Evolutionary conservation across 108 stramenopile genomes (phyloP).

Genomic region (Pseudonitzschia multiseries): DNA sequence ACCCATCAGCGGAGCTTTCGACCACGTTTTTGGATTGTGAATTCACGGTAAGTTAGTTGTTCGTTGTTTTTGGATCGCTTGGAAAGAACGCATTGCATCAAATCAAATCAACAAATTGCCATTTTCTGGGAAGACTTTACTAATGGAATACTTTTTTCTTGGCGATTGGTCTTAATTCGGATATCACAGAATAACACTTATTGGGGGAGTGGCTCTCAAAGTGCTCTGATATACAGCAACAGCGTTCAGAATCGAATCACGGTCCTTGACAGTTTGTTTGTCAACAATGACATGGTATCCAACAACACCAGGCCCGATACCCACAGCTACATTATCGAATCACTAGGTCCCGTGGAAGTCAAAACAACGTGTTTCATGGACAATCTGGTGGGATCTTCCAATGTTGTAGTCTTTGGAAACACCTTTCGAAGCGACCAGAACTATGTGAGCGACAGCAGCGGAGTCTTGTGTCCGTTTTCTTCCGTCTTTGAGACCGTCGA

Average conservation of each 20-base stretch:
- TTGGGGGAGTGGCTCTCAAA: slow-evolving; percentile 30
- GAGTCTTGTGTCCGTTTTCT: slow-evolving; percentile 30
- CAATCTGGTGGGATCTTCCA: slow-evolving; percentile 44
- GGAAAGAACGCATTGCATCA: neutral
- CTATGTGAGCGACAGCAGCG: slow-evolving; percentile 23
- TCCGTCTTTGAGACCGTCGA: slow-evolving; percentile 35
- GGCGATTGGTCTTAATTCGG: neutral
- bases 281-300: slow-evolving; percentile 37
- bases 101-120: no score
- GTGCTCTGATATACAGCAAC: slow-evolving; percentile 38
- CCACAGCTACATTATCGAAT: slow-evolving; percentile 43
- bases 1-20: slow-evolving; percentile 14
- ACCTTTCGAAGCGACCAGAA: slow-evolving; percentile 22
- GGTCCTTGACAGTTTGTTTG: slow-evolving; percentile 19
- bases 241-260: slow-evolving; percentile 37
- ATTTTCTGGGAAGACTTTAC: neutral
- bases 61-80: neutral
- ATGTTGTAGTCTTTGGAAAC: slow-evolving; percentile 33
- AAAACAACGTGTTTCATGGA: slow-evolving; percentile 31
- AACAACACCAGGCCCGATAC: slow-evolving; percentile 36
- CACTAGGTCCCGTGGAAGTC: slow-evolving; percentile 37
- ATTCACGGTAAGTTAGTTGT: slow-evolving; percentile 21
- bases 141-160: neutral
- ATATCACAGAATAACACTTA: slow-evolving; percentile 24
- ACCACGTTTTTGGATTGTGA: slow-evolving; percentile 34